A percentile compares a stretch with the other conserved stretches of the same genome.
Evolutionary conservation across 2,329 filamentous ascomycete genomes (phyloP).

Genomic region (Trichoderma cornu-damae): DNA sequence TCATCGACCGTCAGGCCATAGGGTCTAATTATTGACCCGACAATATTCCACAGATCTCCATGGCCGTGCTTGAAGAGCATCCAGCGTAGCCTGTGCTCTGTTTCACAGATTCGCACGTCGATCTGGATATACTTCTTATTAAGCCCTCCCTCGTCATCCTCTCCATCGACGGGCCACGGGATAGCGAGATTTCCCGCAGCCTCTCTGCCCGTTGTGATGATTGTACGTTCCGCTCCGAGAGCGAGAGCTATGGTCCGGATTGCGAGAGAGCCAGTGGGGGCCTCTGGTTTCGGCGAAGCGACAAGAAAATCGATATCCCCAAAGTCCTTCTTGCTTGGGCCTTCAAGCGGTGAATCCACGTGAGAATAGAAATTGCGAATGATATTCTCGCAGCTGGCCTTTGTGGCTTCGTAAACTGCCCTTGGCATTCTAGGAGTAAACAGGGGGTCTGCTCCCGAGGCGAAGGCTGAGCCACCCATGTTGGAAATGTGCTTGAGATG

Average conservation of each 20-base stretch:
- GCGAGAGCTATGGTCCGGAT: conserved; percentile 20
- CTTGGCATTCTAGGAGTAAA: conserved; percentile 61
- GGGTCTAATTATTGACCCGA: conserved; percentile 59
- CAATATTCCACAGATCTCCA: conserved; percentile 62
- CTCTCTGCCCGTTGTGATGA: conserved; percentile 26
- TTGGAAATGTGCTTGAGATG: not conserved
- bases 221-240: conserved; percentile 43
- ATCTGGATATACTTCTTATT: conserved; percentile 54
- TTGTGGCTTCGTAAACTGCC: conserved; percentile 51
- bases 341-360: conserved; percentile 60
- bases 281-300: conserved; percentile 30
- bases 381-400: conserved; percentile 39
- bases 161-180: conserved; percentile 41
- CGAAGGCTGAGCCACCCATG: conserved; percentile 65
- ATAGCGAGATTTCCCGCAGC: conserved; percentile 48
- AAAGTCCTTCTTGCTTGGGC: conserved; percentile 60
- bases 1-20: conserved; percentile 64
- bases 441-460: conserved; percentile 42
- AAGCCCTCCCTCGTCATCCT: not conserved
- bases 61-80: conserved; percentile 63
- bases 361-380: conserved; percentile 49
- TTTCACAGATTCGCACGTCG: conserved; percentile 56
- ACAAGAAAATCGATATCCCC: conserved; percentile 73
- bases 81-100: conserved; percentile 49
- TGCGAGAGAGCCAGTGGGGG: conserved; percentile 29